phyloP scores from a whole-genome alignment of 495 filamentous ascomycete genomes.

The Cryomyces minteri region DNA sequence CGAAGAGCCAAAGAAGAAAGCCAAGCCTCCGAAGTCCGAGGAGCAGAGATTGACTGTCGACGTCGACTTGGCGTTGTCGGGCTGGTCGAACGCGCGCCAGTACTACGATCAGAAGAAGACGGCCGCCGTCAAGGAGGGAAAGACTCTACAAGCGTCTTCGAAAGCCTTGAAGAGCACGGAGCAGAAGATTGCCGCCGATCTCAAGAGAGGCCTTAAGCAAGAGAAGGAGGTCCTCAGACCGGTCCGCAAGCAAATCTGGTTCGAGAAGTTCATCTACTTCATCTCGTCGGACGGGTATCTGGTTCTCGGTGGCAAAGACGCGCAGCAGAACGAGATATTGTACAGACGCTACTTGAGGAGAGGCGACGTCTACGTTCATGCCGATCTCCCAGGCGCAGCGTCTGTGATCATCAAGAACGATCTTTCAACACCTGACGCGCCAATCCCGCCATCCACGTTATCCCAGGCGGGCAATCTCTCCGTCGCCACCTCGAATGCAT shows the following conservation, averaged over 20 bases:
- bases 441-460: conserved; percentile 79
- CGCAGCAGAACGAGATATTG: conserved; percentile 78
- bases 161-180: conserved; percentile 80
- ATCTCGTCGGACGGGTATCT: conserved; percentile 92
- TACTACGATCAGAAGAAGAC: conserved; percentile 80
- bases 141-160: conserved; percentile 62
- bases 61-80: conserved; percentile 61
- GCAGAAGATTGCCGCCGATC: conserved; percentile 66
- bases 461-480: conserved; percentile 75
- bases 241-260: conserved; percentile 71
- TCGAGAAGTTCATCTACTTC: conserved; percentile 92
- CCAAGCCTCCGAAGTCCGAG: conserved; percentile 16
- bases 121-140: conserved; percentile 71
- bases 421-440: conserved; percentile 49
- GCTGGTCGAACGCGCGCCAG: conserved; percentile 75
- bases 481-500: conserved; percentile 69
- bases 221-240: conserved; percentile 80
- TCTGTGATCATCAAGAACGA: conserved; percentile 77
- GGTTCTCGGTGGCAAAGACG: conserved; percentile 69
- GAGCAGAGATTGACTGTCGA: conserved; percentile 49
- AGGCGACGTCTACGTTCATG: conserved; percentile 83
- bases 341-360: conserved; percentile 71
- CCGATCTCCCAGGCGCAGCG: conserved; percentile 70
- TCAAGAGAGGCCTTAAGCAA: conserved; percentile 74
- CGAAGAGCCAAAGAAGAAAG: conserved; percentile 23